phyloP scores from a whole-genome alignment of 768 basidiomycete species.

The Suillus occidentalis region DNA sequence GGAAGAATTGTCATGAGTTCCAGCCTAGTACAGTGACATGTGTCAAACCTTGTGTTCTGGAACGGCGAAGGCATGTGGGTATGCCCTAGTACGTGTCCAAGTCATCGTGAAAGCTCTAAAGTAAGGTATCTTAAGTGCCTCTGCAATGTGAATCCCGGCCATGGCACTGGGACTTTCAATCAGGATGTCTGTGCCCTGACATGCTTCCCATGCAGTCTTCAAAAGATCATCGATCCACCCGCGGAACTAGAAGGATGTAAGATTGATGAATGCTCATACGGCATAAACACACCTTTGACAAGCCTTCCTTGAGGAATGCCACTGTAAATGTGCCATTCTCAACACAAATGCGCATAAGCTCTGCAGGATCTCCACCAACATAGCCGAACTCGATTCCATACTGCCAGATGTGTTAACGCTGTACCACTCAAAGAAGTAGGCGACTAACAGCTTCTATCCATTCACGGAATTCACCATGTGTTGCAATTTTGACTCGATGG shows the following conservation, averaged over 20 bases:
- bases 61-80: slow-evolving; percentile 97
- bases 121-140: slow-evolving; percentile 90
- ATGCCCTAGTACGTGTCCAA: slow-evolving; percentile 95
- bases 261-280: slow-evolving; percentile 4
- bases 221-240: slow-evolving; percentile 98
- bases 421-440: slow-evolving; percentile 3
- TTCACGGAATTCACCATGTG: slow-evolving; percentile 90
- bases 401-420: slow-evolving; percentile 39
- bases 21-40: slow-evolving; percentile 5
- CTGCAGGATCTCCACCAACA: slow-evolving; percentile 96
- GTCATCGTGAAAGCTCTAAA: slow-evolving; percentile 98
- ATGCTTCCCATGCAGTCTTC: slow-evolving; percentile 94
- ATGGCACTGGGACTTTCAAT: slow-evolving; percentile 97
- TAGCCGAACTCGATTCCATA: slow-evolving; percentile 94
- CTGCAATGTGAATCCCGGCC: slow-evolving; percentile 96
- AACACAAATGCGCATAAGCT: slow-evolving; percentile 95
- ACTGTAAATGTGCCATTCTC: slow-evolving; percentile 98
- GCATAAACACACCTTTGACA: slow-evolving; percentile 66
- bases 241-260: slow-evolving; percentile 64
- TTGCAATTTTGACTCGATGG: slow-evolving; percentile 87
- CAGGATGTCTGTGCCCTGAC: slow-evolving; percentile 90
- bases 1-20: slow-evolving; percentile 18
- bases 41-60: slow-evolving; percentile 82
- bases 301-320: slow-evolving; percentile 87
- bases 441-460: slow-evolving; percentile 90